Evolutionary conservation across 169 alveolate genomes (phyloP).

Genomic region (Cryptosporidium viatorum): DNA sequence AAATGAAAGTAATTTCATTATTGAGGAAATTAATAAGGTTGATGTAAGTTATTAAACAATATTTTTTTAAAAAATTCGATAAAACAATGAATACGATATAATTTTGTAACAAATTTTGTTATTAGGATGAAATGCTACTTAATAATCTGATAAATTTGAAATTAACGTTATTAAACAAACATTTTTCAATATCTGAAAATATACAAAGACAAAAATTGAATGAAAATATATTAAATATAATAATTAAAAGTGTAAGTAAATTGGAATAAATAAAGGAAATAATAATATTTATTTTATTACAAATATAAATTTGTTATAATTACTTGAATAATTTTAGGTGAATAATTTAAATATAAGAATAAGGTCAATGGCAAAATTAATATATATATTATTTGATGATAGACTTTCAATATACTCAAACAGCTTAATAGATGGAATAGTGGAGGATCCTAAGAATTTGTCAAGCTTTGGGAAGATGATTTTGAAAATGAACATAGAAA

Average conservation of each 20-base stretch:
- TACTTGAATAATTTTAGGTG: background rate
- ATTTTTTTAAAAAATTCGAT: background rate
- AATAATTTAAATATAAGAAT: conserved; percentile 1
- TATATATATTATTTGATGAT: conserved; percentile 23
- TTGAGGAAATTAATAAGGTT: conserved; percentile 19
- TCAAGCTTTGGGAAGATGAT: conserved; percentile 15
- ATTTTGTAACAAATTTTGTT: background rate
- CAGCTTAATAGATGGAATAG: conserved; percentile 11
- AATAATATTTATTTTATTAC: too few species aligned
- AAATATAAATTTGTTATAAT: background rate
- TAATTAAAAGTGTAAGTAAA: conserved; percentile 41
- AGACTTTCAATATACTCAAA: conserved; percentile 43
- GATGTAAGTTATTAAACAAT: conserved; percentile 2
- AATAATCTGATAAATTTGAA: conserved; percentile 16
- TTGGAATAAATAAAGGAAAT: background rate
- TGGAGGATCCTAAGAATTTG: background rate
- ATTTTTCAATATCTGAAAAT: conserved; percentile 52
- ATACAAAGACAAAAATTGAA: conserved; percentile 1
- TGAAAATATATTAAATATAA: background rate
- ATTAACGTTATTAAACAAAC: conserved; percentile 38
- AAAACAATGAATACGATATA: too few species aligned
- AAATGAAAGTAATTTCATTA: conserved; percentile 14
- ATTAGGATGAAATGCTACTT: conserved; percentile 30
- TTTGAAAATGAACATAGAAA: background rate
- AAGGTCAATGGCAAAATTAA: conserved; percentile 24